Conservation (phyloP, 2,329 filamentous ascomycete species). For the Pseudogymnoascus sp. region DNA sequence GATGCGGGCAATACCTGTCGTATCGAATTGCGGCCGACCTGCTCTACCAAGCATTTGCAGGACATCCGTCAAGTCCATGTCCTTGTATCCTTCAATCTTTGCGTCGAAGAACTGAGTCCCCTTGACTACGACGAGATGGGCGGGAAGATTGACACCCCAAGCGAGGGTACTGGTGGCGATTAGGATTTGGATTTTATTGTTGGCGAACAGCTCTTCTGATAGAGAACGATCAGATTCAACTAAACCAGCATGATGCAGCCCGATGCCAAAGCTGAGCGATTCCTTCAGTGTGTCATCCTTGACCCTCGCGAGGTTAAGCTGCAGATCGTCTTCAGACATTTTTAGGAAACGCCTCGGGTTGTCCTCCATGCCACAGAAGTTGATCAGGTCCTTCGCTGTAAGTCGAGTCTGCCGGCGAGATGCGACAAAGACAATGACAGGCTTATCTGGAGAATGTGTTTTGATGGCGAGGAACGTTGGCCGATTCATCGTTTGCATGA, state of each 20-base stretch:
- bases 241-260: constrained; percentile 91
- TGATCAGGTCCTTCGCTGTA: constrained; percentile 93
- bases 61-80: constrained; percentile 98
- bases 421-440: constrained; percentile 96
- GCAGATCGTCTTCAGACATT: constrained; percentile 91
- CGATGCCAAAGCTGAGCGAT: constrained; percentile 94
- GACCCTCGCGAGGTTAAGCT: constrained; percentile 77
- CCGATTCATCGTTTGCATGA: constrained; percentile 99
- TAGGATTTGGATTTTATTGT: constrained; percentile 96
- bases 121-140: constrained; percentile 94
- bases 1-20: constrained; percentile 89
- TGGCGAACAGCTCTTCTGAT: constrained; percentile 87
- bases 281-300: constrained; percentile 91
- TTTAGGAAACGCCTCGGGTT: constrained; percentile 87
- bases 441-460: constrained; percentile 90
- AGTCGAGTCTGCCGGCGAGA: constrained; percentile 90
- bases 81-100: constrained; percentile 94
- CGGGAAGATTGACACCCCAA: constrained; percentile 96
- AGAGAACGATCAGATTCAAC: constrained; percentile 90
- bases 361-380: constrained; percentile 97
- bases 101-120: constrained; percentile 98
- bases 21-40: constrained; percentile 92
- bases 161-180: constrained; percentile 93
- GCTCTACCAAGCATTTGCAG: constrained; percentile 96
- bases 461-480: constrained; percentile 96